A percentile compares a stretch with the other conserved stretches of the same genome.
Conservation (phyloP, 208 protist species). For the Trypanosoma brucei region DNA sequence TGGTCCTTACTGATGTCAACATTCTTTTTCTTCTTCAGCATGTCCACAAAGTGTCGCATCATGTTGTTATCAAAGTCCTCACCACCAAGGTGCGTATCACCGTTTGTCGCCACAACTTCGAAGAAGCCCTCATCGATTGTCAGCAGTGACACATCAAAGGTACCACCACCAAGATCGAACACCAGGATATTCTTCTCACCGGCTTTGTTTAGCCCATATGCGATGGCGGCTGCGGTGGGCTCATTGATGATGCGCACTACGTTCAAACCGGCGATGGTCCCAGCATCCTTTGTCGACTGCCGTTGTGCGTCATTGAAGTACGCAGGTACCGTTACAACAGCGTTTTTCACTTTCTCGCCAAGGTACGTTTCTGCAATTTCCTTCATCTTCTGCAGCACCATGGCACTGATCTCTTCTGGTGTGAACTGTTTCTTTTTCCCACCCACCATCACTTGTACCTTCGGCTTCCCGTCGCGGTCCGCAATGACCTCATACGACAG, state of each 20-base stretch:
- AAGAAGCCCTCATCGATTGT: slow-evolving; percentile 9
- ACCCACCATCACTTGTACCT: slow-evolving; percentile 89
- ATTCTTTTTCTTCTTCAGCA: slow-evolving; percentile 83
- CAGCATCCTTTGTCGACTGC: slow-evolving; percentile 6
- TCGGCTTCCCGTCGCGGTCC: slow-evolving; percentile 78
- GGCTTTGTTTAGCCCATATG: slow-evolving; percentile 11
- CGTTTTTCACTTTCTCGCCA: slow-evolving; percentile 7
- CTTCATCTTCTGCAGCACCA: slow-evolving; percentile 11
- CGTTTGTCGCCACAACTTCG: slow-evolving; percentile 8
- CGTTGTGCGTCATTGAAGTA: slow-evolving; percentile 9
- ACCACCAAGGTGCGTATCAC: slow-evolving; percentile 7
- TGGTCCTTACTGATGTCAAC: slow-evolving; percentile 53
- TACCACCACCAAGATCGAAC: slow-evolving; percentile 6
- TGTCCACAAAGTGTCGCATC: slow-evolving; percentile 7
- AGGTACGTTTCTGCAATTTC: slow-evolving; percentile 10
- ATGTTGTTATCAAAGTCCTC: slow-evolving; percentile 10
- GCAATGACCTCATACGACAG: slow-evolving; percentile 92
- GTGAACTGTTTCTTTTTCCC: slow-evolving; percentile 5
- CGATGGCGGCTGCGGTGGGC: slow-evolving; percentile 3
- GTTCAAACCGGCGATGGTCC: slow-evolving; percentile 4
- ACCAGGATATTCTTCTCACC: slow-evolving; percentile 11
- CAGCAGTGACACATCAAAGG: slow-evolving; percentile 4
- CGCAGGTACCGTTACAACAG: slow-evolving; percentile 2
- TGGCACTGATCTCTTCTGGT: slow-evolving; percentile 4
- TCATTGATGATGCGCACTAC: slow-evolving; percentile 9